phyloP scores from a whole-genome alignment of 1,139 yeast genomes.

The Diutina neorugosa region DNA sequence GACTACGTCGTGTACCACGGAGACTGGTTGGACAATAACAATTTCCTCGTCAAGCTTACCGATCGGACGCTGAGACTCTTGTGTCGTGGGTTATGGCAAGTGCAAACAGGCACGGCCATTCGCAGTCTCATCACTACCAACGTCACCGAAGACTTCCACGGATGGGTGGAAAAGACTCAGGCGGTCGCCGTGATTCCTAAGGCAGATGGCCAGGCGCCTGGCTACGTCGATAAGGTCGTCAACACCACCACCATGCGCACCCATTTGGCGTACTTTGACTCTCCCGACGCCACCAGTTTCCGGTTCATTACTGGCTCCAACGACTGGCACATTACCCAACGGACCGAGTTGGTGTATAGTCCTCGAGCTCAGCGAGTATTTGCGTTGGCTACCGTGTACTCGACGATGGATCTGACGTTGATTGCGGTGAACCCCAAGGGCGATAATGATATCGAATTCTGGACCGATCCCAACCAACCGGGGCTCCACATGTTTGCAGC shows the following conservation, averaged over 20 bases:
- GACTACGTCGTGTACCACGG: slow-evolving; percentile 62
- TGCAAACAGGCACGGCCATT: slow-evolving; percentile 13
- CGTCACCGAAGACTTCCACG: slow-evolving; percentile 29
- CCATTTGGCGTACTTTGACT: slow-evolving; percentile 59
- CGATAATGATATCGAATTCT: not conserved
- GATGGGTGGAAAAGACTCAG: slow-evolving; percentile 41
- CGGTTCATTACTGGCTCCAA: slow-evolving; percentile 30
- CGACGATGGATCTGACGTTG: not conserved
- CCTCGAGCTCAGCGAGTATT: slow-evolving; percentile 40
- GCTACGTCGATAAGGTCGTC: slow-evolving; percentile 69
- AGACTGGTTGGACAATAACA: slow-evolving; percentile 48
- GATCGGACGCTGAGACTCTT: slow-evolving; percentile 59
- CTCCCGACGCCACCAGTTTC: slow-evolving; percentile 32
- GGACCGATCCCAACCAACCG: not conserved
- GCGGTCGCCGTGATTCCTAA: slow-evolving; percentile 20
- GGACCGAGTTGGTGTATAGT: slow-evolving; percentile 26
- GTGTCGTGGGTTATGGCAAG: slow-evolving; percentile 43
- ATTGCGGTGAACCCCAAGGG: not conserved
- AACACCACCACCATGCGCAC: slow-evolving; percentile 37
- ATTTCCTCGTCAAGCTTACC: slow-evolving; percentile 50
- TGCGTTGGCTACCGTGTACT: slow-evolving; percentile 5
- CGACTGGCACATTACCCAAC: slow-evolving; percentile 20
- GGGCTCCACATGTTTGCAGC: not conserved
- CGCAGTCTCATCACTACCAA: slow-evolving; percentile 17
- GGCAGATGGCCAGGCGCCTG: slow-evolving; percentile 20